A percentile compares a stretch with the other conserved stretches of the same genome.
These are phyloP conservation scores for Carpinus viminea DNA, from an alignment of 306 rosid genomes.

Conservation along the genomic window DNA sequence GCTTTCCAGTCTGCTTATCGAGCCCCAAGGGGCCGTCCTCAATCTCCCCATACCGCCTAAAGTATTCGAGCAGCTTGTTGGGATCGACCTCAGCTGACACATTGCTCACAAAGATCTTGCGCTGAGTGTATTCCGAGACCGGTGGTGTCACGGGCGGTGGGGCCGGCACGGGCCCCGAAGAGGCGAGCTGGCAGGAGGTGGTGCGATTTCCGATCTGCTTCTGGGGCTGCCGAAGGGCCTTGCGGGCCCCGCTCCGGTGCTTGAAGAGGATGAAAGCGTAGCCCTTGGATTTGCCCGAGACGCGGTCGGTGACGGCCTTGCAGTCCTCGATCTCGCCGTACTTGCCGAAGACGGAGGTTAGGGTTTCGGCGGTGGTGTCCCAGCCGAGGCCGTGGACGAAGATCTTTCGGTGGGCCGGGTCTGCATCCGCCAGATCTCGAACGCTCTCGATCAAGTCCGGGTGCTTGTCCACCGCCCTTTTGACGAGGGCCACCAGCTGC, in stretches of 20 bases:
- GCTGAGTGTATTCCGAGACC: slow-evolving; percentile 42
- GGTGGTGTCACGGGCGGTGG: slow-evolving; percentile 36
- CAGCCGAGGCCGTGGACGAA: slow-evolving; percentile 76
- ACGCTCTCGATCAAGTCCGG: slow-evolving; percentile 47
- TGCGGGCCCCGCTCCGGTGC: slow-evolving; percentile 53
- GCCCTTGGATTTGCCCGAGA: slow-evolving; percentile 67
- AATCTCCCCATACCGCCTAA: slow-evolving; percentile 59
- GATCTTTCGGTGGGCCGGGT: slow-evolving; percentile 72
- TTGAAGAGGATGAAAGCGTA: slow-evolving; percentile 70
- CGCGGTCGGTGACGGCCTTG: slow-evolving; percentile 60
- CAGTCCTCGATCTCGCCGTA: slow-evolving; percentile 74
- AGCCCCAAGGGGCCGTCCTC: slow-evolving; percentile 72
- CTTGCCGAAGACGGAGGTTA: slow-evolving; percentile 44
- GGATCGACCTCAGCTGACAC: slow-evolving; percentile 56
- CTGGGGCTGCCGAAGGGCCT: slow-evolving; percentile 60
- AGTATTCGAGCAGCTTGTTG: slow-evolving; percentile 47
- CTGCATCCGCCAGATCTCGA: slow-evolving; percentile 63
- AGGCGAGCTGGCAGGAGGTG: slow-evolving; percentile 56
- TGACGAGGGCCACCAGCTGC: slow-evolving; percentile 55
- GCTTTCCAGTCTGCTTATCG: slow-evolving; percentile 58
- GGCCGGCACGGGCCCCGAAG: slow-evolving; percentile 60
- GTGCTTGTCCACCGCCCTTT: slow-evolving; percentile 51
- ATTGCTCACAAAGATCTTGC: slow-evolving; percentile 71
- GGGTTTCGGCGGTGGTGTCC: slow-evolving; percentile 67
- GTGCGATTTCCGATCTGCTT: slow-evolving; percentile 58